Conservation (phyloP, 192 early-diverging fungal genomes). For the Coemansia sp. region DNA sequence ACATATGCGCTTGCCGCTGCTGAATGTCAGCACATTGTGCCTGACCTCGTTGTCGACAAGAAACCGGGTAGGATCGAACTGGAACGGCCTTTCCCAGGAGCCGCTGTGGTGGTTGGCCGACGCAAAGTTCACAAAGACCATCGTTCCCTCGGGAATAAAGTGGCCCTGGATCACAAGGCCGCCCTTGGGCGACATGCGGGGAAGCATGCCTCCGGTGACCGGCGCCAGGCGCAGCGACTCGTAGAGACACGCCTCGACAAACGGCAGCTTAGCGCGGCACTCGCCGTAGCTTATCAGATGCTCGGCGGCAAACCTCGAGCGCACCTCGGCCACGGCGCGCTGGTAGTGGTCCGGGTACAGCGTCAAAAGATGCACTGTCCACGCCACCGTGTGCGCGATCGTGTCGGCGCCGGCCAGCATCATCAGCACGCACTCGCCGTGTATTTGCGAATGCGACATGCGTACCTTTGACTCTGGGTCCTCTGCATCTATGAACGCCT, state of each 20-base stretch:
- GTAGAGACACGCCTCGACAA: constrained; percentile 39
- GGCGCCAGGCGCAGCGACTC: constrained; percentile 42
- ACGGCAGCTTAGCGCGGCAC: constrained; percentile 29
- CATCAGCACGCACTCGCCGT: constrained; percentile 45
- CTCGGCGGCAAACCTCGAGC: constrained; percentile 9
- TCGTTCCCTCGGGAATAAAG: constrained; percentile 28
- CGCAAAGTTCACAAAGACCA: constrained; percentile 30
- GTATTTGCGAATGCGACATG: constrained; percentile 43
- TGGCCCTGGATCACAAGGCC: constrained; percentile 27
- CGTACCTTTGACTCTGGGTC: constrained; percentile 44
- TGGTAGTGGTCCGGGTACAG: constrained; percentile 26
- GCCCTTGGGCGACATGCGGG: constrained; percentile 30
- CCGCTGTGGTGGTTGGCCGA: constrained; percentile 27
- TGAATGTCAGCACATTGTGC: constrained; percentile 38
- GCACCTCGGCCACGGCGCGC: constrained; percentile 27
- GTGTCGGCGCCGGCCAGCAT: constrained; percentile 42
- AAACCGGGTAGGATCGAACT: constrained; percentile 32
- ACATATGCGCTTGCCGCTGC: constrained; percentile 34
- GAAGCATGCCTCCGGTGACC: constrained; percentile 30
- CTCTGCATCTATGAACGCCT: constrained; percentile 52
- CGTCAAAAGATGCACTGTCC: constrained; percentile 35
- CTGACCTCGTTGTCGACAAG: constrained; percentile 22
- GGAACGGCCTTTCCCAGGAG: constrained; percentile 25
- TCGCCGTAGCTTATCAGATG: constrained; percentile 26
- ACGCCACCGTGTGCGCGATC: constrained; percentile 35